phyloP scores from a whole-genome alignment of 2,329 filamentous ascomycete genomes.

The Ascochyta lentis region DNA sequence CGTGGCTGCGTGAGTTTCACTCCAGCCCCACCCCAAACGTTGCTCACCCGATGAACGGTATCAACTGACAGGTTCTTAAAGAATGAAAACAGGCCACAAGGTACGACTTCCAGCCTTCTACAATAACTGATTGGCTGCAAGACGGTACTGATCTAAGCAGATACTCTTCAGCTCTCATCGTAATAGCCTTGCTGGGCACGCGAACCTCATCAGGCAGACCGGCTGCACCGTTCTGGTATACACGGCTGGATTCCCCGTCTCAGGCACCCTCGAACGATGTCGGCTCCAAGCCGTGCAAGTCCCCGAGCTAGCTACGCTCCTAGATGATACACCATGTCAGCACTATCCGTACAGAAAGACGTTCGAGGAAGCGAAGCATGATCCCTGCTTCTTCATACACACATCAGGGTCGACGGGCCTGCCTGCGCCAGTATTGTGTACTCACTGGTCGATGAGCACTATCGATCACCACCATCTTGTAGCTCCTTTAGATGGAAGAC shows the following conservation, averaged over 20 bases:
- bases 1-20: slow-evolving; percentile 42
- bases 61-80: background rate
- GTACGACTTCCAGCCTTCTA: slow-evolving; percentile 17
- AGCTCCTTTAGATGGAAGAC: slow-evolving; percentile 25
- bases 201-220: slow-evolving; percentile 33
- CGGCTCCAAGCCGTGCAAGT: slow-evolving; percentile 33
- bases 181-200: slow-evolving; percentile 36
- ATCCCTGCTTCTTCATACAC: slow-evolving; percentile 46
- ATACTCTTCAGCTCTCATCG: slow-evolving; percentile 36
- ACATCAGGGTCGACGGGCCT: slow-evolving; percentile 48
- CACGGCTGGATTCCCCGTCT: slow-evolving; percentile 32
- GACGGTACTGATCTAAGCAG: slow-evolving; percentile 12
- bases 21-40: background rate
- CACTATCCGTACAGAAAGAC: slow-evolving; percentile 31
- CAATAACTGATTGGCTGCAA: background rate
- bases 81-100: slow-evolving; percentile 54
- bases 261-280: slow-evolving; percentile 31
- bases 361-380: slow-evolving; percentile 40
- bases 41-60: background rate
- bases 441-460: slow-evolving; percentile 28
- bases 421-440: slow-evolving; percentile 48
- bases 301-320: slow-evolving; percentile 34
- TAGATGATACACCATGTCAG: slow-evolving; percentile 24
- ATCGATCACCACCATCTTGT: slow-evolving; percentile 29
- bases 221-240: slow-evolving; percentile 37